These are phyloP conservation scores for Globisporangium apiculatum DNA, from an alignment of 352 stramenopile species.

Conservation along the genomic window DNA sequence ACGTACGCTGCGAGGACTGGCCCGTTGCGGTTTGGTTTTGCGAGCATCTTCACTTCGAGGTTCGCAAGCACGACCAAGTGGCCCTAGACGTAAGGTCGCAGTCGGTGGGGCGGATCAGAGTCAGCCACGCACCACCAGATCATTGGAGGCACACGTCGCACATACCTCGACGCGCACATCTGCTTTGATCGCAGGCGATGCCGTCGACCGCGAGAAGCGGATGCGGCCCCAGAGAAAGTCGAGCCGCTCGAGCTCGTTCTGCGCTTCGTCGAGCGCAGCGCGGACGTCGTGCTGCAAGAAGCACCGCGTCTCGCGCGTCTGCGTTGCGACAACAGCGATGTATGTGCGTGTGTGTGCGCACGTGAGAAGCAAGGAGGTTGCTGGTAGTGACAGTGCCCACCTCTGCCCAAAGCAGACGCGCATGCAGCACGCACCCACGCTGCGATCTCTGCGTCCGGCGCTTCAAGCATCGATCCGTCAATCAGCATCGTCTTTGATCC, in stretches of 20 bases:
- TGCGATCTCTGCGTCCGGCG: constrained; percentile 17
- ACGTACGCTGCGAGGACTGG: constrained; percentile 46
- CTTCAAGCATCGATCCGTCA: too few relatives aligned
- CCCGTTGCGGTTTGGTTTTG: constrained; percentile 41
- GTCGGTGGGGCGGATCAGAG: not conserved
- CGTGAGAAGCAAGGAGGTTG: not conserved
- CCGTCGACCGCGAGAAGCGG: constrained; percentile 41
- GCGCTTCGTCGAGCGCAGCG: constrained; percentile 35
- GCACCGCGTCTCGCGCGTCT: constrained; percentile 54
- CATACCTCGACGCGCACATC: constrained; percentile 64
- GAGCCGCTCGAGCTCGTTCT: constrained; percentile 69
- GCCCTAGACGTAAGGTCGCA: constrained; percentile 18
- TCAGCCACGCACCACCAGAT: not conserved
- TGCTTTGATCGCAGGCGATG: constrained; percentile 46
- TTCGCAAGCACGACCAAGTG: constrained; percentile 71
- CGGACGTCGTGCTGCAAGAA: constrained; percentile 58
- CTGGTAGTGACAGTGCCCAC: too few relatives aligned
- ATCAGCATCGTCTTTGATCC: constrained; percentile 2
- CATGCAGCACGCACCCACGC: constrained; percentile 27
- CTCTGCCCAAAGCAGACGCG: too few relatives aligned
- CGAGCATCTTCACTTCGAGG: constrained; percentile 57
- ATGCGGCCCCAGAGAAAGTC: constrained; percentile 81
- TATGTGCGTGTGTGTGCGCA: not conserved
- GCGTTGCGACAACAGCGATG: not conserved
- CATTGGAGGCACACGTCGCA: not conserved